phyloP scores from a whole-genome alignment of 805 yeast genomes.

The Lipomyces starkeyi region DNA sequence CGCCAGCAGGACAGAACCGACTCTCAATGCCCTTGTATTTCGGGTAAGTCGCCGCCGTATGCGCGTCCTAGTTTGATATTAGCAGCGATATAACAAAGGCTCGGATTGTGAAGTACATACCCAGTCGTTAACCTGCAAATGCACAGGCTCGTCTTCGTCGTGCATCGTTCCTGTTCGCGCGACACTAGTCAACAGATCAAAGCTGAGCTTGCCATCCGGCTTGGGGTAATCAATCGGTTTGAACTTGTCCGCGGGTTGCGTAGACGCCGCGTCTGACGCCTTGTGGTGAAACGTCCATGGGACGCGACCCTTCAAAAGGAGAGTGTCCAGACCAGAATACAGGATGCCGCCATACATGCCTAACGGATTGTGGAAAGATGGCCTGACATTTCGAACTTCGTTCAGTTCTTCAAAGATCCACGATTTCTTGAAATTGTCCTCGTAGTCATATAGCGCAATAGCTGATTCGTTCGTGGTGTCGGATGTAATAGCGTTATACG shows the following conservation, averaged over 20 bases:
- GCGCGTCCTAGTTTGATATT: slow-evolving; percentile 52
- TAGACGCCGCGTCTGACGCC: slow-evolving; percentile 72
- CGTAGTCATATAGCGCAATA: slow-evolving; percentile 61
- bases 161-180: slow-evolving; percentile 96
- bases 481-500: slow-evolving; percentile 59
- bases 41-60: slow-evolving; percentile 72
- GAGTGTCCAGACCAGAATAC: slow-evolving; percentile 82
- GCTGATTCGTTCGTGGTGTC: slow-evolving; percentile 38
- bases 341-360: slow-evolving; percentile 82
- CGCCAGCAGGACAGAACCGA: slow-evolving; percentile 98
- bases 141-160: slow-evolving; percentile 92
- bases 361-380: slow-evolving; percentile 80
- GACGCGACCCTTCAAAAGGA: slow-evolving; percentile 75
- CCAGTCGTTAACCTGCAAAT: slow-evolving; percentile 60
- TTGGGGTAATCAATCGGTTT: slow-evolving; percentile 87
- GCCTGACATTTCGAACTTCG: slow-evolving; percentile 88
- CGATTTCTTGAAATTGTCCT: slow-evolving; percentile 67
- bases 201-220: slow-evolving; percentile 92
- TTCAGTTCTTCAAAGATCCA: slow-evolving; percentile 87
- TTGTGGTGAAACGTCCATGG: slow-evolving; percentile 86
- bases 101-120: slow-evolving; percentile 8
- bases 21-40: slow-evolving; percentile 85
- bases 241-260: slow-evolving; percentile 68
- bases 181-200: slow-evolving; percentile 92
- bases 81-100: neutral